These are phyloP conservation scores for Russula compacta DNA, from an alignment of 768 basidiomycete species.

Conservation along the genomic window DNA sequence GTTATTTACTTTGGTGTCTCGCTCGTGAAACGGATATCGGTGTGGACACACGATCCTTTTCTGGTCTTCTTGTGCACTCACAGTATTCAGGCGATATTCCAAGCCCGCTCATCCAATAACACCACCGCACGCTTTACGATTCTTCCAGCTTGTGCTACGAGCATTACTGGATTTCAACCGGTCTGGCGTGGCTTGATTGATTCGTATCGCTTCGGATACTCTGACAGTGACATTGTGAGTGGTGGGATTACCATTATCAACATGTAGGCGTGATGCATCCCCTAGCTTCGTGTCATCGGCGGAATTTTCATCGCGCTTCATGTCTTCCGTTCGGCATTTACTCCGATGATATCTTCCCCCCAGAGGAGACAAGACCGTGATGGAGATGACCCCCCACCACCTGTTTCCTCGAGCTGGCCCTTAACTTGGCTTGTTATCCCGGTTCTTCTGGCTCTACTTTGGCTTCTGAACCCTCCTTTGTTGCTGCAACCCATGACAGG, in stretches of 20 bases:
- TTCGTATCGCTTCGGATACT: constrained; percentile 5
- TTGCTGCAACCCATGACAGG: constrained; percentile 44
- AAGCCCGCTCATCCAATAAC: background rate
- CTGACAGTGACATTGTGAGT: constrained; percentile 20
- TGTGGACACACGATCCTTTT: constrained; percentile 22
- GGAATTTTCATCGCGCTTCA: constrained; percentile 15
- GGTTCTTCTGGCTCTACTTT: constrained; percentile 31
- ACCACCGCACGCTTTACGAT: constrained; percentile 16
- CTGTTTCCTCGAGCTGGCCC: background rate
- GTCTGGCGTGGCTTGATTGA: constrained; percentile 11
- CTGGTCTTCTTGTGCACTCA: background rate
- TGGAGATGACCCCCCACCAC: background rate
- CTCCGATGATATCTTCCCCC: background rate
- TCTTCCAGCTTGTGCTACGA: constrained; percentile 18
- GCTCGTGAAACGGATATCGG: constrained; percentile 35
- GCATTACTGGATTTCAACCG: constrained; percentile 7
- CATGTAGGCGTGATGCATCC: background rate
- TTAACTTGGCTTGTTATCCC: constrained; percentile 26
- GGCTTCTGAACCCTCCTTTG: constrained; percentile 36
- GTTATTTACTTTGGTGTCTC: constrained; percentile 43
- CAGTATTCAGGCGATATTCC: constrained; percentile 13
- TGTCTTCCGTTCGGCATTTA: background rate
- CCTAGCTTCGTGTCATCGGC: constrained; percentile 19
- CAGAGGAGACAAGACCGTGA: background rate
- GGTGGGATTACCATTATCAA: background rate